Evolutionary conservation across 2,329 filamentous ascomycete species (phyloP).

Genomic region (Diaporthe citrichinensis): DNA sequence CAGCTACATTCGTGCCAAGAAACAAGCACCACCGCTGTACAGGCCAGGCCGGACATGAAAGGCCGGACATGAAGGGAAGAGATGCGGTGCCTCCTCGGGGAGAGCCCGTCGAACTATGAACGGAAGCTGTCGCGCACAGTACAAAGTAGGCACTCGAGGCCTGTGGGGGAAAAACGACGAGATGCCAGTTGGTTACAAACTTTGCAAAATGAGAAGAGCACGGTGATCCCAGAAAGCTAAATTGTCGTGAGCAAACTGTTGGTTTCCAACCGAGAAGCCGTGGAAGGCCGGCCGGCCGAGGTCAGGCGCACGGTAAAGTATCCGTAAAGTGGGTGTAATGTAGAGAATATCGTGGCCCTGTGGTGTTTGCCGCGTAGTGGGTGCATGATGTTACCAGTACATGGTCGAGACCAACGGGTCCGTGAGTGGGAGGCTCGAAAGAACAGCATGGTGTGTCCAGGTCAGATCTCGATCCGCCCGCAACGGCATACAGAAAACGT

Average conservation of each 20-base stretch:
- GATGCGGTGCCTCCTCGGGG: slow-evolving; percentile 20
- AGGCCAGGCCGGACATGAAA: neutral
- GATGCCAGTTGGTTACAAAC: neutral
- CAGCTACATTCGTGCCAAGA: neutral
- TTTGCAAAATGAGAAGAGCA: neutral
- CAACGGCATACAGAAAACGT: slow-evolving; percentile 28
- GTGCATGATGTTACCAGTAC: slow-evolving; percentile 33
- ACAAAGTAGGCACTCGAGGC: neutral
- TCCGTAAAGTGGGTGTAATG: neutral
- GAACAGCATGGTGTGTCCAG: slow-evolving; percentile 22
- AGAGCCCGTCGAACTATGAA: slow-evolving; percentile 6
- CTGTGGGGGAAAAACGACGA: neutral
- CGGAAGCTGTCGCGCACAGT: neutral
- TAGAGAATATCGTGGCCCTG: neutral
- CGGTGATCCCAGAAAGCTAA: neutral
- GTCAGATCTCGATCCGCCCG: slow-evolving; percentile 41
- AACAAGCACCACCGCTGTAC: slow-evolving; percentile 15
- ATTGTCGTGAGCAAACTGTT: neutral
- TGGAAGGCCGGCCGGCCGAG: too few relatives aligned
- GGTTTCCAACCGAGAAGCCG: neutral
- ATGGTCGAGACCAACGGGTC: slow-evolving; percentile 26
- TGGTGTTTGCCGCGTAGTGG: slow-evolving; percentile 4
- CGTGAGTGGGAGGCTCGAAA: slow-evolving; percentile 16
- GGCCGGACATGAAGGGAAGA: neutral
- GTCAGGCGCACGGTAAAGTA: neutral